Evolutionary conservation across 805 yeast genomes (phyloP), one percentile per base, ranked within the genome.

Genomic region (Wickerhamiella lipophila): DNA sequence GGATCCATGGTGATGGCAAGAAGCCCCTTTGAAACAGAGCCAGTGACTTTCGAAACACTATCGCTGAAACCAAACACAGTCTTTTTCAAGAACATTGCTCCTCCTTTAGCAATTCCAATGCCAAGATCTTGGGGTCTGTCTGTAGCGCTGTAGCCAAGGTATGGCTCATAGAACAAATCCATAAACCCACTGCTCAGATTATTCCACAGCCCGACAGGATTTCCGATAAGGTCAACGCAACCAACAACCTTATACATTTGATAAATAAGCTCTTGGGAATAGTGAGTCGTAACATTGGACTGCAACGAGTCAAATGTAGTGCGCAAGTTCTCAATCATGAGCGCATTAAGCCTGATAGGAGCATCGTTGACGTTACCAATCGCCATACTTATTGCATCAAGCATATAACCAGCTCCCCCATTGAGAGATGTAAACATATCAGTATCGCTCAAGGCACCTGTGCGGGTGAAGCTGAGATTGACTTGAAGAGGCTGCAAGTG

Each of bases 291-390:
- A 19, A 89, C 72, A 27, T 83, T 78, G 51, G 80, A 81, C 27
- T 77, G 52, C 54, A 92, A 71, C 25, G 81, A 71, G 1, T 87
- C 84, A 3, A 83, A 62, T 3, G 96, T 94, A 0, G 88, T 94
- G 52, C 96, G 74, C 11, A 88, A 78, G 61, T 92, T 92, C 57
- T 87, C 96, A 61, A 89, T 74, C 51, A 86, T 73, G 56, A 94
- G 70, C 0, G 97, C 87, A 59, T 89, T 86, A 61, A 92, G 68
- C 58, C 82, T 76, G 40, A 92, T 83, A 1, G 97, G 97, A 0
- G 99, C 98, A 64, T 92, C 96, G 61, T 89, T 89, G 52, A 94
- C 84, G 62, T 89, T 92, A 22, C 97, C 98, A 53, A 92, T 77
- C 0, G 98, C 95, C 96, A 89, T 88, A 0, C 96, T 87, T 52